These are phyloP conservation scores for Neospermospora avenae DNA, from an alignment of 2,329 filamentous ascomycete genomes.

Conservation along the genomic window DNA sequence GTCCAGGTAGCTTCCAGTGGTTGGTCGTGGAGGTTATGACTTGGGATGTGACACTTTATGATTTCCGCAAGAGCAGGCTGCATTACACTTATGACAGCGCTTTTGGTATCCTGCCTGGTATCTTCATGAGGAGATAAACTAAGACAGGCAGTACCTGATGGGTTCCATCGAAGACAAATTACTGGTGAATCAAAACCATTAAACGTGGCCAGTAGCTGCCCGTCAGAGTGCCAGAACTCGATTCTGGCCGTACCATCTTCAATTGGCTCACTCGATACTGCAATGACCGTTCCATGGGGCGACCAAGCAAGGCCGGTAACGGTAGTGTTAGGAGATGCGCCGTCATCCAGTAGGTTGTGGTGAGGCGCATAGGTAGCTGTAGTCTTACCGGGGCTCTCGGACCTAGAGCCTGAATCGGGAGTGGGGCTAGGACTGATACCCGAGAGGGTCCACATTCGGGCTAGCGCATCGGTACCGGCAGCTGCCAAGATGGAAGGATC, in stretches of 20 bases:
- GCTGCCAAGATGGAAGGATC: conserved; percentile 64
- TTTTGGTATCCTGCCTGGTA: conserved; percentile 48
- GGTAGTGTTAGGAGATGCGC: conserved; percentile 48
- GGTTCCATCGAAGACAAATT: conserved; percentile 60
- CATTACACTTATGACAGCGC: conserved; percentile 55
- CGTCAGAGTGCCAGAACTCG: conserved; percentile 54
- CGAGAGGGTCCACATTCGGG: conserved; percentile 64
- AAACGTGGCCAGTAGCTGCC: conserved; percentile 49
- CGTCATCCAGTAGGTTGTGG: conserved; percentile 51
- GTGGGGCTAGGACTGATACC: conserved; percentile 45
- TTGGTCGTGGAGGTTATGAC: conserved; percentile 49
- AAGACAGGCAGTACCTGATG: conserved; percentile 51
- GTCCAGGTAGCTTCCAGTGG: conserved; percentile 59
- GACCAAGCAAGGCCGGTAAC: conserved; percentile 62
- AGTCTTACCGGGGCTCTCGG: conserved; percentile 39
- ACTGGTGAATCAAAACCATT: conserved; percentile 59
- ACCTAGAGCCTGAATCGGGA: conserved; percentile 42
- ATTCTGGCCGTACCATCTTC: conserved; percentile 48
- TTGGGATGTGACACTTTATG: conserved; percentile 46
- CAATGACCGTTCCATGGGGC: conserved; percentile 52
- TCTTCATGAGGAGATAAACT: conserved; percentile 54
- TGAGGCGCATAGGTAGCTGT: conserved; percentile 32
- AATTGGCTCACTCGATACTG: conserved; percentile 52
- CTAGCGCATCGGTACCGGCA: conserved; percentile 67
- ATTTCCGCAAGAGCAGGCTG: conserved; percentile 15